Evolutionary conservation across 768 basidiomycete species (phyloP).

Genomic region (Daedaleopsis sinensis): DNA sequence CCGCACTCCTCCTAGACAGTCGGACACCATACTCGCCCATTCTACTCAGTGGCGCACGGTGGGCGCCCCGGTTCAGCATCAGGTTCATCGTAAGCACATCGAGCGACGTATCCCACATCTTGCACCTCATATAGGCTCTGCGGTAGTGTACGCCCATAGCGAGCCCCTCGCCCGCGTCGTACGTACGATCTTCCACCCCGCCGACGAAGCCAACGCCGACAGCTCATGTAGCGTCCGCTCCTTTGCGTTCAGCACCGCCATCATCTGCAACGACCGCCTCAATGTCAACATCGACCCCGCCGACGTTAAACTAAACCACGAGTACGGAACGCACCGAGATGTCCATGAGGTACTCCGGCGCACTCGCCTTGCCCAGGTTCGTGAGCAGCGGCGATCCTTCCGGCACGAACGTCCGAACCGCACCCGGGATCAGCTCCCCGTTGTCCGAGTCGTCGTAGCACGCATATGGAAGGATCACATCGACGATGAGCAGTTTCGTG

Average conservation of each 20-base stretch:
- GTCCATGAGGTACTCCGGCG: slow-evolving; percentile 9
- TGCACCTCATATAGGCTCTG: slow-evolving; percentile 1
- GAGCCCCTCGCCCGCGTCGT: slow-evolving; percentile 52
- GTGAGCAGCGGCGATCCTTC: slow-evolving; percentile 16
- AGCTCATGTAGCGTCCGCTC: slow-evolving; percentile 68
- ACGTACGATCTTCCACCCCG: slow-evolving; percentile 64
- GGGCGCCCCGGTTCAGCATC: too few species aligned
- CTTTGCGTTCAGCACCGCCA: slow-evolving; percentile 61
- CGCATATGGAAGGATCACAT: slow-evolving; percentile 8
- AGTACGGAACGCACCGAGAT: slow-evolving; percentile 3
- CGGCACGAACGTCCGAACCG: slow-evolving; percentile 9
- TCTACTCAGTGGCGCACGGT: too few species aligned
- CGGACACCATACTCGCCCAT: too few species aligned
- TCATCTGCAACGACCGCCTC: slow-evolving; percentile 49
- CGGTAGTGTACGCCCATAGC: slow-evolving; percentile 13
- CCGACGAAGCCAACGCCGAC: slow-evolving; percentile 50
- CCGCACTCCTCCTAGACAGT: too few species aligned
- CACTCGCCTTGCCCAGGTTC: slow-evolving; percentile 16
- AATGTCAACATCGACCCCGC: too few species aligned
- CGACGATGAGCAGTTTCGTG: slow-evolving; percentile 13
- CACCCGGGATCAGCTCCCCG: slow-evolving; percentile 7
- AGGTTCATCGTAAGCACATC: too few species aligned
- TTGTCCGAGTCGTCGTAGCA: slow-evolving; percentile 11
- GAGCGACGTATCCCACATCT: neutral
- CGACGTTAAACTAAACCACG: neutral